phyloP scores from a whole-genome alignment of 768 basidiomycete genomes.

The Amanita fuliginea region DNA sequence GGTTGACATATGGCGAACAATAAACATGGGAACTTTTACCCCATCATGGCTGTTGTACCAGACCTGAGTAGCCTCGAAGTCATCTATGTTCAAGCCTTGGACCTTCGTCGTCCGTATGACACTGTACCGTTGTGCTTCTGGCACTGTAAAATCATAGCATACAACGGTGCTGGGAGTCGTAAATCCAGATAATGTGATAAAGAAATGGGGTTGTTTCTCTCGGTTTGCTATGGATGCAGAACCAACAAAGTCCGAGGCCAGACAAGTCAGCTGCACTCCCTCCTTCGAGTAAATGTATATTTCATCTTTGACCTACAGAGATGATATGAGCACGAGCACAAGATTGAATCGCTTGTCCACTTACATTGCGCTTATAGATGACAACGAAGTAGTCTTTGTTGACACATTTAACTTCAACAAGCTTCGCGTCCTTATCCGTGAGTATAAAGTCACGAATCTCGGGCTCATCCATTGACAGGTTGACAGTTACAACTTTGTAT shows the following conservation, averaged over 20 bases:
- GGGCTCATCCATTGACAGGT: neutral
- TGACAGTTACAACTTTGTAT: neutral
- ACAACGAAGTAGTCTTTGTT: neutral
- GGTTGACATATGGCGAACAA: slow-evolving; percentile 65
- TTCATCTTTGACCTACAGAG: neutral
- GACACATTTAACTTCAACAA: neutral
- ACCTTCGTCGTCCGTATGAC: slow-evolving; percentile 29
- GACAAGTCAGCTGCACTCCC: neutral
- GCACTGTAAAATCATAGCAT: neutral
- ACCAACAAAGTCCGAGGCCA: slow-evolving; percentile 1
- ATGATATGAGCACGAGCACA: neutral
- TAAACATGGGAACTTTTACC: slow-evolving; percentile 75
- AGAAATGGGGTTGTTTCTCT: slow-evolving; percentile 2
- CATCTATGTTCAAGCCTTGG: slow-evolving; percentile 48
- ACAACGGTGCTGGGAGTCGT: neutral
- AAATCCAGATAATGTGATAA: neutral
- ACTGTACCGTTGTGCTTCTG: neutral
- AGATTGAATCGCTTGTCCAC: neutral
- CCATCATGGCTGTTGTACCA: slow-evolving; percentile 76
- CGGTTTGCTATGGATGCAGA: neutral
- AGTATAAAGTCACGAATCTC: slow-evolving; percentile 1
- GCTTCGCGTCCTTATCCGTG: neutral
- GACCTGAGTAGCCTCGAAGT: slow-evolving; percentile 55
- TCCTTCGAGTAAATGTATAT: slow-evolving; percentile 4
- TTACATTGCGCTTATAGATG: slow-evolving; percentile 2